Evolutionary conservation across 1,284 basidiomycete species (phyloP).

Genomic region (Moesziomyces parantarcticus): DNA sequence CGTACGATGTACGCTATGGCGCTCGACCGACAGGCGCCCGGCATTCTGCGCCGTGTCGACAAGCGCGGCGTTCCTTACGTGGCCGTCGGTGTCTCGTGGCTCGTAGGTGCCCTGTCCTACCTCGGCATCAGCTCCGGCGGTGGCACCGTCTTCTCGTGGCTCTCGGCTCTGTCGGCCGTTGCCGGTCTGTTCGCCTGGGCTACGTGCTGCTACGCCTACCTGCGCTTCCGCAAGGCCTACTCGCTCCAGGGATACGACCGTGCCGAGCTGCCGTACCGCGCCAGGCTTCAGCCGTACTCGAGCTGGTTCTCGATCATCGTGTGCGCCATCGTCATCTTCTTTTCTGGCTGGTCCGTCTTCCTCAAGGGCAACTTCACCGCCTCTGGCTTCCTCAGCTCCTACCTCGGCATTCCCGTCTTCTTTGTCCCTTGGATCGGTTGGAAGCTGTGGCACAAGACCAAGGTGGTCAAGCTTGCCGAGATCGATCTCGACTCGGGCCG

Average conservation of each 20-base stretch:
- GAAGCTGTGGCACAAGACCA: conserved; percentile 72
- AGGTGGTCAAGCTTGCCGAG: conserved; percentile 59
- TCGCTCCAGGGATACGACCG: conserved; percentile 75
- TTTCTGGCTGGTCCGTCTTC: conserved; percentile 69
- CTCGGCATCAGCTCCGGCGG: conserved; percentile 69
- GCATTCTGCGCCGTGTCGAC: conserved; percentile 76
- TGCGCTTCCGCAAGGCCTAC: conserved; percentile 78
- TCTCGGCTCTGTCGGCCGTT: conserved; percentile 75
- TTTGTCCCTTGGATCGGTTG: conserved; percentile 78
- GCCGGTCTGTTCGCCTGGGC: conserved; percentile 83
- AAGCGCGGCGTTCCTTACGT: conserved; percentile 80
- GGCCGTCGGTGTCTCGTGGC: conserved; percentile 76
- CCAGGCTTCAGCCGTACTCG: conserved; percentile 67
- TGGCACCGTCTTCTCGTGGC: conserved; percentile 74
- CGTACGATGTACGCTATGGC: conserved; percentile 81
- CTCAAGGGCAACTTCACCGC: conserved; percentile 55
- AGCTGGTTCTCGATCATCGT: conserved; percentile 51
- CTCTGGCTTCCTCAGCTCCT: conserved; percentile 81
- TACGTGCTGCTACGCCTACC: conserved; percentile 79
- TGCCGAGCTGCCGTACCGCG: conserved; percentile 71
- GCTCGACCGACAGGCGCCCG: conserved; percentile 79
- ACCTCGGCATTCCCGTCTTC: conserved; percentile 80
- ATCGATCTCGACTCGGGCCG: conserved; percentile 73
- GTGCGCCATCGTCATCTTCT: conserved; percentile 56
- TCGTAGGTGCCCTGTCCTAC: conserved; percentile 78